Base-by-base conservation (phyloP, 2,329 filamentous ascomycete species). In the Ceratocystis albifundus region DNA sequence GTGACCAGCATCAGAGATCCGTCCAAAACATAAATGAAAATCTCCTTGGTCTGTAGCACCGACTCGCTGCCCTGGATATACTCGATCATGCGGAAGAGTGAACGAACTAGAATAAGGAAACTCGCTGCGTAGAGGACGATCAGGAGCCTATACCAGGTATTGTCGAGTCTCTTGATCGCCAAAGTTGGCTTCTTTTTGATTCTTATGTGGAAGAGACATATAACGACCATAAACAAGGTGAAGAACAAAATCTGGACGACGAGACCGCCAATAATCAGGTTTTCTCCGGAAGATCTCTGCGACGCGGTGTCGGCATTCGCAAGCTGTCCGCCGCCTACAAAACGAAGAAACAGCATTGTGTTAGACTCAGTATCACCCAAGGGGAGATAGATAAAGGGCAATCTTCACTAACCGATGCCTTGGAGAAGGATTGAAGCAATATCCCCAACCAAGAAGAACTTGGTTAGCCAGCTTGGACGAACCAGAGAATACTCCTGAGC, bases 241-340 rank as follows among this genome's bases (percentile, higher is more conserved):
- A 85, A 84, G 59, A 80, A 75, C 25, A 79, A 48, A 2, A 85
- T 76, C 70, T 86, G 83, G 2, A 83, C 71, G n/a, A 80, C 73
- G 1, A 86, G 73, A 7, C 82, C 82, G 2, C 69, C 76, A 15
- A 84, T 73, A 17, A 84, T 78, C 62, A 84, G 72, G 12, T 78
- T 76, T 67, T 80, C 73, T 8, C 79, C 80, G 0, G 73, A 30
- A 10, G 71, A 50, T 2, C 61, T 46, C 8, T 44, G 62, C 15
- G 25, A 17, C 17, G 30, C 45, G 7, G 64, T 28, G 1, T 62
- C 53, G 20, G 53, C 62, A 48, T 53, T 45, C 1, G 66, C 32
- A 55, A 69, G 68, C 61, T 80, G 69, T 0, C 76, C 77, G 15
- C 74, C 76, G 15, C 80, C 80, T 85, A 82, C 2, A 83, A 71